Evolutionary conservation across 2,329 filamentous ascomycete species (phyloP).

Genomic region (Trichoderma cornu-damae): DNA sequence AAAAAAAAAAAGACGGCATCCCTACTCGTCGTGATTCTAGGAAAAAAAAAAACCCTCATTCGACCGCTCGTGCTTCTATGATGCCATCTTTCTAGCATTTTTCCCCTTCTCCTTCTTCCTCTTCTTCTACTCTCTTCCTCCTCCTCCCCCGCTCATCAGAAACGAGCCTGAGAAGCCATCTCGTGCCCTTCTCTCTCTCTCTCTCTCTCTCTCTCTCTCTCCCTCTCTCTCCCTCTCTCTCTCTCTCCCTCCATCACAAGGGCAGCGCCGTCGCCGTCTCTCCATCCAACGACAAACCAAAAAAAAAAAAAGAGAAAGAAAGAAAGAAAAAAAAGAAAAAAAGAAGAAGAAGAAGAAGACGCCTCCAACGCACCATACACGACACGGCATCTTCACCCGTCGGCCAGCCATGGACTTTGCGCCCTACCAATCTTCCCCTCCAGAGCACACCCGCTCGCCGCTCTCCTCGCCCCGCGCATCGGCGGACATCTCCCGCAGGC

Average conservation of each 20-base stretch:
- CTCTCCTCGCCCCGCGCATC: conserved; percentile 52
- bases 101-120: background rate
- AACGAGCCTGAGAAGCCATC: background rate
- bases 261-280: background rate
- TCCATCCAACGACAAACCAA: background rate
- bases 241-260: background rate
- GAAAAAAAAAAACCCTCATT: background rate
- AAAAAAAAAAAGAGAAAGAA: too few relatives aligned
- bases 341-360: too few relatives aligned
- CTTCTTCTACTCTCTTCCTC: background rate
- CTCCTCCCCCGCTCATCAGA: background rate
- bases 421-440: conserved; percentile 89
- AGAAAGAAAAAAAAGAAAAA: too few relatives aligned
- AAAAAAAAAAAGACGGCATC: background rate
- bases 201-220: background rate
- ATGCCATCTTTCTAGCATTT: too few relatives aligned
- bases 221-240: background rate
- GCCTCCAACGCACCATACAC: too few relatives aligned
- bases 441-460: conserved; percentile 79
- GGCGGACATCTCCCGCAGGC: conserved; percentile 48
- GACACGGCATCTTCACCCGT: too few relatives aligned
- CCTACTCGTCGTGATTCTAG: background rate
- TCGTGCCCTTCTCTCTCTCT: background rate
- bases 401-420: conserved; percentile 86
- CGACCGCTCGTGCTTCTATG: background rate